Evolutionary conservation across 1,139 yeast species (phyloP).

Genomic region (Saccharomycopsis hybrid): DNA sequence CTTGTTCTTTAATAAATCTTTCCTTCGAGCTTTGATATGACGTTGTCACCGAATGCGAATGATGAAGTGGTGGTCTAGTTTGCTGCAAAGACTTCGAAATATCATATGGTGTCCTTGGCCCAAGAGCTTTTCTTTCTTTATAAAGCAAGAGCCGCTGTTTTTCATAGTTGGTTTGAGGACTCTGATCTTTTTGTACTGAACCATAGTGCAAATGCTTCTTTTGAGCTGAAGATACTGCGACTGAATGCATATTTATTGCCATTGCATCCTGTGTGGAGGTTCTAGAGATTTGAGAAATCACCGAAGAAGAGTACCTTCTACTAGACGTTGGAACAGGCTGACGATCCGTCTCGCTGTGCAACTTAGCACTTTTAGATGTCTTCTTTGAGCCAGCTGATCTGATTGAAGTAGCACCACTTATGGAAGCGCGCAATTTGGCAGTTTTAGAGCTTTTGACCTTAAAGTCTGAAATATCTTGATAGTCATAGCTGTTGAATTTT

Average conservation of each 20-base stretch:
- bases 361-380: conserved; percentile 7
- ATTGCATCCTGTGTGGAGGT: conserved; percentile 4
- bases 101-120: background rate
- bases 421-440: conserved; percentile 14
- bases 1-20: too few species aligned
- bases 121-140: conserved; percentile 16
- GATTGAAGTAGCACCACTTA: conserved; percentile 13
- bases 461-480: conserved; percentile 15
- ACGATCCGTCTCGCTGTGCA: conserved; percentile 1
- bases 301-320: background rate
- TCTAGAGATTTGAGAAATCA: background rate
- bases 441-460: background rate
- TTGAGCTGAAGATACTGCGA: conserved; percentile 15
- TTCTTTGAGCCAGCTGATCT: conserved; percentile 1
- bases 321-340: background rate
- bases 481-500: conserved; percentile 19
- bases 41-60: too few species aligned
- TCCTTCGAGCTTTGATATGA: too few species aligned
- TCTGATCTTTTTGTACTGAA: background rate
- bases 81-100: background rate
- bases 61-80: background rate
- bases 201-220: conserved; percentile 19
- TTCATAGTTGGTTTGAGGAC: conserved; percentile 16
- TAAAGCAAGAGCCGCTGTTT: conserved; percentile 17
- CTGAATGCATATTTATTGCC: conserved; percentile 19